Evolutionary conservation across 768 basidiomycete genomes (phyloP).

Genomic region (Porpolomopsis calyptriformis): DNA sequence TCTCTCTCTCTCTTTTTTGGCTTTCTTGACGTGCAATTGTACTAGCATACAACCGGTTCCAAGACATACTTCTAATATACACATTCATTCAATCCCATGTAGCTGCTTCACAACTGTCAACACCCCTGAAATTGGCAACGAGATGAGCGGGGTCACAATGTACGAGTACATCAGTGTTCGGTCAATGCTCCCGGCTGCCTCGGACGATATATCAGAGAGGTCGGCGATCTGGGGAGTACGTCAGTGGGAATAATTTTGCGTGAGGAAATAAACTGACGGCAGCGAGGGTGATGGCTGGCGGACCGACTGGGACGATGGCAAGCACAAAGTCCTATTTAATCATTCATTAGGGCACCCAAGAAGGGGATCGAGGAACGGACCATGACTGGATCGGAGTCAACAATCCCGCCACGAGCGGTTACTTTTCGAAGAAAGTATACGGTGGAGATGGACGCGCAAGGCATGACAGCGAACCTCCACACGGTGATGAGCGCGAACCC

Average conservation of each 20-base stretch:
- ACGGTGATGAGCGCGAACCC: slow-evolving; percentile 1
- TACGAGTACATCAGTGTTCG: slow-evolving; percentile 5
- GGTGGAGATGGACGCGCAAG: background rate
- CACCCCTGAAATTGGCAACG: background rate
- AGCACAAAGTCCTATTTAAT: slow-evolving; percentile 2
- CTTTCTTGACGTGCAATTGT: too few species aligned
- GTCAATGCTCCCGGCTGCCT: background rate
- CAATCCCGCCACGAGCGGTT: background rate
- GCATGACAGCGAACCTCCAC: slow-evolving; percentile 3
- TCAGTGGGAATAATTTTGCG: background rate
- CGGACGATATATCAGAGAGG: background rate
- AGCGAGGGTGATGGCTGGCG: slow-evolving; percentile 2
- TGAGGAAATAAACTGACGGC: background rate
- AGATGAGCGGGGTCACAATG: slow-evolving; percentile 1
- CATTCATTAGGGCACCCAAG: background rate
- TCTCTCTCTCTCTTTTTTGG: too few species aligned
- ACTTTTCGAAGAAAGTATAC: background rate
- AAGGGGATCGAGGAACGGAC: background rate
- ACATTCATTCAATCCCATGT: background rate
- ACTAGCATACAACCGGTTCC: too few species aligned
- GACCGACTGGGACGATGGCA: slow-evolving; percentile 1
- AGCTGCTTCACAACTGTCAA: slow-evolving; percentile 1
- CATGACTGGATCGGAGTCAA: background rate
- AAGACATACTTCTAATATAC: too few species aligned
- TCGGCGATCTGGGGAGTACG: background rate